phyloP scores from a whole-genome alignment of 2,329 filamentous ascomycete species.

The Dothideomycetes sp. region DNA sequence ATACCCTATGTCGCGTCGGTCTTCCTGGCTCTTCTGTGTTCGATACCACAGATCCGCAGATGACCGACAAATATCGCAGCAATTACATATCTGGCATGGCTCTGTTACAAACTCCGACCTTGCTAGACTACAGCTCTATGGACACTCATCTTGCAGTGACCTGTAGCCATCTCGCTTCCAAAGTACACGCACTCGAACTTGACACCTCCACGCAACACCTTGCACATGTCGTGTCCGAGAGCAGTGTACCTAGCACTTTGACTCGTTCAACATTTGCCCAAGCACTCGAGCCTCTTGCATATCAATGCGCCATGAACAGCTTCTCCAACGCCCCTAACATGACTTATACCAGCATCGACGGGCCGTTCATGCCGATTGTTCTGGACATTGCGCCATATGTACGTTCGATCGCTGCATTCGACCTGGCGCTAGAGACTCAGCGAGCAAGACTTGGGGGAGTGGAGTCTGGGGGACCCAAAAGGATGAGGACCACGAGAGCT shows the following conservation, averaged over 20 bases:
- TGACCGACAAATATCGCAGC: conserved; percentile 41
- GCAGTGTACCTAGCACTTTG: background rate
- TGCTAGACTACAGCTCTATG: conserved; percentile 32
- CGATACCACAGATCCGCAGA: conserved; percentile 52
- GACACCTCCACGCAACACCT: conserved; percentile 14
- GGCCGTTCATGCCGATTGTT: conserved; percentile 52
- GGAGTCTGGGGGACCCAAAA: conserved; percentile 28
- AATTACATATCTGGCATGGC: conserved; percentile 44
- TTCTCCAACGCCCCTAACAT: conserved; percentile 29
- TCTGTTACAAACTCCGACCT: conserved; percentile 41
- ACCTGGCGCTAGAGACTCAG: conserved; percentile 58
- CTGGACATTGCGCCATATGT: conserved; percentile 82
- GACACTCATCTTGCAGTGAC: conserved; percentile 22
- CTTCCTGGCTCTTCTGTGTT: conserved; percentile 25
- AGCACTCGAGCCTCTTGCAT: conserved; percentile 43
- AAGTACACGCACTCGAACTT: conserved; percentile 9
- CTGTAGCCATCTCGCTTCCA: conserved; percentile 15
- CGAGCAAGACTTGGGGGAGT: conserved; percentile 44
- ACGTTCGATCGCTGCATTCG: conserved; percentile 71
- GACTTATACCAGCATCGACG: conserved; percentile 66
- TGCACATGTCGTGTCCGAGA: conserved; percentile 13
- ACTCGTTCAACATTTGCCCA: conserved; percentile 29
- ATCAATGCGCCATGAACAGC: conserved; percentile 22
- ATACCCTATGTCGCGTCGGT: conserved; percentile 44
- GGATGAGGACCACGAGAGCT: conserved; percentile 60